Base-by-base conservation (phyloP, 2,329 filamentous ascomycete genomes). In the Aspergillus carbonarius region DNA sequence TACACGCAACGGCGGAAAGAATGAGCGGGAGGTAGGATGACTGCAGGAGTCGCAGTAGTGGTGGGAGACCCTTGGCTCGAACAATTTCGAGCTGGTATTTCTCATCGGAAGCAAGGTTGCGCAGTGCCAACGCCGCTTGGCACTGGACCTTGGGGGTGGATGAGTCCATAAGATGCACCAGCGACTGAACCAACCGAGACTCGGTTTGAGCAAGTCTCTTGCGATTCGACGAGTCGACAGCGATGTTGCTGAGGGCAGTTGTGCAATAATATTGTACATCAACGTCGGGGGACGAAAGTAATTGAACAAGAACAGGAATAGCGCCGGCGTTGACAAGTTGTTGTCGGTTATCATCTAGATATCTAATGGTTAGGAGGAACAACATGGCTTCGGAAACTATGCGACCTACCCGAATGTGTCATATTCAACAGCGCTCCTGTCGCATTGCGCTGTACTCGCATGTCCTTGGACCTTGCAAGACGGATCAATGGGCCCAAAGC, bases 191-290 rank as follows among this genome's bases (percentile, higher is more conserved):
- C 25, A 99, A 84, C 65, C 93, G 91, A 20, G 91, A 88, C 74
- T 99, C 95, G 8, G 90, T 93, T 71, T 96, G 89, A 30, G 93
- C 92, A 55, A 99, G 84, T 74, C 93, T 92, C 72, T 93, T 92
- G 66, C 95, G 85, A 78, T 98, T 98, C 70, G 87, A 89, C 47
- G 89, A 84, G 73, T 99, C 95, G 55, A 99, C 95, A 6, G 95
- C 95, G 68, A 99, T 99, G 76, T 99, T 99, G 83, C 93, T 98
- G 59, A 99, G 85, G 12, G 95, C 95, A 4, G 95, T 99, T 17
- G 95, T 99, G 80, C 95, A 99, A 79, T 99, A 99, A 78, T 99
- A 99, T 79, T 99, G 95, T 32, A 99, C 95, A 72, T 99, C 95
- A 66, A 97, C 93, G 71, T 99, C 95, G 59, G 89, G 81, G 25